phyloP scores from a whole-genome alignment of 805 yeast species.

The Barnettozyma wickerhamii region DNA sequence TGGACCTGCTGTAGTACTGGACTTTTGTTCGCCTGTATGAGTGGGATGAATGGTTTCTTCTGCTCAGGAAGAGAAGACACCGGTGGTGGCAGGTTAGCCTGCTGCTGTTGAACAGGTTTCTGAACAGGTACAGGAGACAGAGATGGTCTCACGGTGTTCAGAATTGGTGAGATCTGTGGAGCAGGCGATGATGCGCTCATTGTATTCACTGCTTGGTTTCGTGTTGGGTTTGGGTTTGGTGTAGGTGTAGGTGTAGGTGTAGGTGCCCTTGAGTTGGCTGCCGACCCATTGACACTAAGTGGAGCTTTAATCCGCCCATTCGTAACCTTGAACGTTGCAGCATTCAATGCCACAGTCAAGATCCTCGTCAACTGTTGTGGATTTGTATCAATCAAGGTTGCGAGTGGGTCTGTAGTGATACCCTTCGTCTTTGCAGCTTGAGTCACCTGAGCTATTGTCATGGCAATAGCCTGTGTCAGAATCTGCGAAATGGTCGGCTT shows the following conservation, averaged over 20 bases:
- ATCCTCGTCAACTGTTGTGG: constrained; percentile 79
- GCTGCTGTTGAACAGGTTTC: background rate
- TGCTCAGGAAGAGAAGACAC: background rate
- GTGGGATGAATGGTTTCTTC: constrained; percentile 5
- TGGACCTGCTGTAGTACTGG: too few species aligned
- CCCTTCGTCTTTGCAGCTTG: constrained; percentile 86
- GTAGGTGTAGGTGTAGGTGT: constrained; percentile 13
- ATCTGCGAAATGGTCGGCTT: constrained; percentile 81
- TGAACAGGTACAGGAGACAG: background rate
- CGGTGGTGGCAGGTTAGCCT: background rate
- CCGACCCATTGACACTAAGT: constrained; percentile 27
- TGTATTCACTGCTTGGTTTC: background rate
- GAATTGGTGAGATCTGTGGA: background rate
- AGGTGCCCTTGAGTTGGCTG: constrained; percentile 12
- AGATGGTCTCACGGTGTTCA: background rate
- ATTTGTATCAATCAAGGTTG: constrained; percentile 73
- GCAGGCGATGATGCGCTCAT: background rate
- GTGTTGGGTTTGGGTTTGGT: background rate
- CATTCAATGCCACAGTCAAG: constrained; percentile 74
- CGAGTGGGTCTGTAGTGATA: constrained; percentile 71
- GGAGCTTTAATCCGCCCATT: constrained; percentile 47
- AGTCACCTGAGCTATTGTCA: constrained; percentile 86
- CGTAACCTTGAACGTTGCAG: constrained; percentile 62
- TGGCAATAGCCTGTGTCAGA: constrained; percentile 85
- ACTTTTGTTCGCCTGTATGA: constrained; percentile 3